Evolutionary conservation across 352 stramenopile species (phyloP).

Genomic region (Globisporangium abappressorium): DNA sequence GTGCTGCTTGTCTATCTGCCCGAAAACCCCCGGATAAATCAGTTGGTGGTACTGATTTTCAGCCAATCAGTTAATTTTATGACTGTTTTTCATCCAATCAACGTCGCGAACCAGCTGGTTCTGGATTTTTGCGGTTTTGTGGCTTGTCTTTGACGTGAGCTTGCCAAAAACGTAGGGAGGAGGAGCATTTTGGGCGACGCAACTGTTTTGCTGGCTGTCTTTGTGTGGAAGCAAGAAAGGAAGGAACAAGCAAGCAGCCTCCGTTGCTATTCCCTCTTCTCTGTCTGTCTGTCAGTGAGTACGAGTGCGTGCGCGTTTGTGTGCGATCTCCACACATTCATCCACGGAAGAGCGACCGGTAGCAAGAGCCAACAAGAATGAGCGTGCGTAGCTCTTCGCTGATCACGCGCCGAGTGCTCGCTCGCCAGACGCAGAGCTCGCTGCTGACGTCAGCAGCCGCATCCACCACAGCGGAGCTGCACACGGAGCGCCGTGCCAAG

Average conservation of each 20-base stretch:
- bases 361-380: constrained; percentile 1
- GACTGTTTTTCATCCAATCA: neutral
- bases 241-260: neutral
- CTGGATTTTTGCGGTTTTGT: neutral
- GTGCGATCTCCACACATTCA: neutral
- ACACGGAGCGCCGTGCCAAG: constrained; percentile 17
- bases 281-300: neutral
- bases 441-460: neutral
- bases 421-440: constrained; percentile 6
- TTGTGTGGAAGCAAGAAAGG: neutral
- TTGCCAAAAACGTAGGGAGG: constrained; percentile 7
- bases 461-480: constrained; percentile 4
- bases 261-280: neutral
- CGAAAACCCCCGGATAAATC: neutral
- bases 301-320: neutral
- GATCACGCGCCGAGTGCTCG: constrained; percentile 16
- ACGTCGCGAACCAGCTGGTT: neutral
- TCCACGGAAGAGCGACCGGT: neutral
- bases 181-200: neutral
- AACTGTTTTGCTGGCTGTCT: constrained; percentile 2
- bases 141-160: constrained; percentile 12
- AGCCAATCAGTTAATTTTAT: neutral
- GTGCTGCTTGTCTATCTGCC: constrained; percentile 6
- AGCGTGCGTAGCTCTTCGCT: constrained; percentile 15
- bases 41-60: neutral